Evolutionary conservation across 2,329 filamentous ascomycete species (phyloP), one percentile per base, ranked within the genome.

Genomic region (Colletotrichum abscissum): DNA sequence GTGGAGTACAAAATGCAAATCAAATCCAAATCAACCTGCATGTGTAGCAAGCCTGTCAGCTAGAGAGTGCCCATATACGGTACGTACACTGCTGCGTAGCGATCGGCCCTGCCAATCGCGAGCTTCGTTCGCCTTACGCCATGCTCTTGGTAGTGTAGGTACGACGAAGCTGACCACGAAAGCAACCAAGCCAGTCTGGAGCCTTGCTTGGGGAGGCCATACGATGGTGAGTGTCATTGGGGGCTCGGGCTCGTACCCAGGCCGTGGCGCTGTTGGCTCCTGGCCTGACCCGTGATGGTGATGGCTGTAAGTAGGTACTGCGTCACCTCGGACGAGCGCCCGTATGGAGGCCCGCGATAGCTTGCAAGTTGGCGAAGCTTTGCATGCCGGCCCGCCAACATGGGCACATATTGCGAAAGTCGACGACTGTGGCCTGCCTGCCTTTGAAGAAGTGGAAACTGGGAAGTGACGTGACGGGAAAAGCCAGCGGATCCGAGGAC

Each of bases 11-110:
- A 28, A 58, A 26, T 26, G 14, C 24, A 4, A 19, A 26, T 28
- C 26, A 49, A 68, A 57, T 38, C 46, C 58, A 22, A 65, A 7
- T 26, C 30, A 42, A 35, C 30, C 35, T 62, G 49, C 55, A 67
- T 33, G 42, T 46, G 63, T 35, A 55, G 38, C n/a, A 33, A 62
- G 46, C 68, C 63, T 55, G 56, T 49, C 30, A 67, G 30, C 35
- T 26, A 26, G 28, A 38, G 49, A 14, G 26, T 9, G 35, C 26
- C 55, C 42, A 49, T 49, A 22, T 22, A 22, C 42, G 22, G 35
- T 24, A 57, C 33, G 46, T 35, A 35, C 33, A 35, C 33, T 12
- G 12, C 11, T 35, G 11, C 33, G 11, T 33, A 57, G 30, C 22
- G 56, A 42, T 66, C 42, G 63, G 24, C 46, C 42, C 11, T 42